Conservation (phyloP, 2,329 filamentous ascomycete genomes). For the Fusarium pseudocircinatum region DNA sequence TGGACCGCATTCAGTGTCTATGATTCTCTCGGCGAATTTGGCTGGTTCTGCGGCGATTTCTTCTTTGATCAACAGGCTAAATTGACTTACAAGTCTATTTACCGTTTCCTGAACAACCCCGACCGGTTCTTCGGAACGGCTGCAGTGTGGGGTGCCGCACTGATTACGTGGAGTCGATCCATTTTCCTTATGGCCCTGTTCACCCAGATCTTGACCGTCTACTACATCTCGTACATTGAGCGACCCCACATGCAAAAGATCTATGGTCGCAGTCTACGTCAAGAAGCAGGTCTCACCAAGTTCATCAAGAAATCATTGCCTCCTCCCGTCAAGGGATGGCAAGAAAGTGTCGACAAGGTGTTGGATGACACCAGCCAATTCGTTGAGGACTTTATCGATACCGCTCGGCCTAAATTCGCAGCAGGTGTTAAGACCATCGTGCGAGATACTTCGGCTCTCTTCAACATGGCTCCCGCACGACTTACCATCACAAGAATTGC, state of each 20-base stretch:
- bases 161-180: conserved; percentile 89
- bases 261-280: conserved; percentile 84
- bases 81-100: conserved; percentile 95
- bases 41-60: conserved; percentile 99
- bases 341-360: conserved; percentile 87
- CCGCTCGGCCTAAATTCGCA: conserved; percentile 84
- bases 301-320: conserved; percentile 89
- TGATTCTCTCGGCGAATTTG: conserved; percentile 94
- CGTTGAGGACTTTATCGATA: conserved; percentile 89
- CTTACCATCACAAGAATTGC: conserved; percentile 84
- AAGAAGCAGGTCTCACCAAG: conserved; percentile 90
- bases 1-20: conserved; percentile 96
- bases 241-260: conserved; percentile 98
- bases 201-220: conserved; percentile 85
- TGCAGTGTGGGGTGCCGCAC: conserved; percentile 92
- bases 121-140: conserved; percentile 93
- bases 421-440: conserved; percentile 88
- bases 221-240: conserved; percentile 92
- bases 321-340: conserved; percentile 81
- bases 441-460: conserved; percentile 85
- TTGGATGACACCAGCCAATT: conserved; percentile 88
- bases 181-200: conserved; percentile 88
- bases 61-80: conserved; percentile 92
- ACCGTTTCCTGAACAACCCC: conserved; percentile 97
- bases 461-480: conserved; percentile 88